A percentile compares a stretch with the other conserved stretches of the same genome.
Evolutionary conservation across 108 stramenopile genomes (phyloP).

Genomic region (Heterococcus sp.): DNA sequence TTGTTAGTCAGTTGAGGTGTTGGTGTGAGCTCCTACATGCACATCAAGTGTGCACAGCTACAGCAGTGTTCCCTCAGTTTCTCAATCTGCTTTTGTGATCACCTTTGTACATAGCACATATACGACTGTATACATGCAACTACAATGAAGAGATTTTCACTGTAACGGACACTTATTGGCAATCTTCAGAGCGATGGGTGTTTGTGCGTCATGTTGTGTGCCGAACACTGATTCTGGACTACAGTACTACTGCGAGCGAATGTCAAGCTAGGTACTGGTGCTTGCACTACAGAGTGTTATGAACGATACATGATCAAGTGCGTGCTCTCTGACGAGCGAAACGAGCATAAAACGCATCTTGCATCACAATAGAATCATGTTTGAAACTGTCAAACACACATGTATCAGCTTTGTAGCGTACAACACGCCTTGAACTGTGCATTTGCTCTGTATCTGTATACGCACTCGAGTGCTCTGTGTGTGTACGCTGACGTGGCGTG

Average conservation of each 20-base stretch:
- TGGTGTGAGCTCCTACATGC: no score
- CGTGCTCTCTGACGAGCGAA: no score
- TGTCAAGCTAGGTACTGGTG: no score
- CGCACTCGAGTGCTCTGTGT: background rate
- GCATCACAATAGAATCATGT: no score
- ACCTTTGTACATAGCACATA: background rate
- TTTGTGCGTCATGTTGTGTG: no score
- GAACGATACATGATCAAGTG: no score
- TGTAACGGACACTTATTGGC: background rate
- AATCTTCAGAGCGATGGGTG: background rate
- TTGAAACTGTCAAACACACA: background rate
- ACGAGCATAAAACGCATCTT: no score
- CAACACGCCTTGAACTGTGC: background rate
- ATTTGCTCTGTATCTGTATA: background rate
- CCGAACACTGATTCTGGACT: no score
- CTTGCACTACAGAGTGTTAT: no score
- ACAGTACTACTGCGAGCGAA: no score
- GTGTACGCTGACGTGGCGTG: background rate
- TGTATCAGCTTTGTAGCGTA: background rate
- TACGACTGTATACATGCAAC: background rate
- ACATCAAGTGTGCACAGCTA: background rate
- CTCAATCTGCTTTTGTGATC: background rate
- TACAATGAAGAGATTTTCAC: background rate
- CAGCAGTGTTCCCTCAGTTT: background rate
- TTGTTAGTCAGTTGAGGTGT: no score